Conservation (phyloP, 257 asterid species). For the Solanum paucissectum region DNA sequence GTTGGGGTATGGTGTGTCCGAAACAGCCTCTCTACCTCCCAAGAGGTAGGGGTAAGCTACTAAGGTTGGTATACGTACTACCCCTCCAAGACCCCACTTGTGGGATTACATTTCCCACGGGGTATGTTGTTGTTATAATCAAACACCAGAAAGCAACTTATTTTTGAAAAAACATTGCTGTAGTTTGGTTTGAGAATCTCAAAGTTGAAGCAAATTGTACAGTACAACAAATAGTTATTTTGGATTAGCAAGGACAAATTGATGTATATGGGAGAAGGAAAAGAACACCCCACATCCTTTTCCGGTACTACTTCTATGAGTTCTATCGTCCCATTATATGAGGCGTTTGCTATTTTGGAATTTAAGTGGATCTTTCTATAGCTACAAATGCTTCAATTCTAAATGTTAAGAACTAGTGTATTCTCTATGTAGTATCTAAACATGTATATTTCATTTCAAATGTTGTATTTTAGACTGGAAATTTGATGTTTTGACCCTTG, state of each 20-base stretch:
- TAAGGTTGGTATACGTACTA: neutral
- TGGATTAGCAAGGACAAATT: neutral
- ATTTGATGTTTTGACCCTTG: neutral
- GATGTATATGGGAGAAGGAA: neutral
- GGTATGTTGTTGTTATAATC: neutral
- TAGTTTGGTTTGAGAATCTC: neutral
- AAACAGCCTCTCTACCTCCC: neutral
- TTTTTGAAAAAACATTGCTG: neutral
- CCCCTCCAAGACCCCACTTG: no score
- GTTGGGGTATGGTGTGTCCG: neutral
- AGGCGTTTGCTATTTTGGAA: neutral
- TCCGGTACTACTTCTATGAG: neutral
- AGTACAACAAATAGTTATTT: neutral
- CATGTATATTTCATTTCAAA: neutral
- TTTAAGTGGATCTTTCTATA: neutral
- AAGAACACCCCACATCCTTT: neutral
- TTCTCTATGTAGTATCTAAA: neutral
- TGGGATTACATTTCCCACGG: no score
- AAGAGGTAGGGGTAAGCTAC: neutral
- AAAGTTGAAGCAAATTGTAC: neutral
- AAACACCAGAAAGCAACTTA: neutral
- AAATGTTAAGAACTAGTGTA: neutral
- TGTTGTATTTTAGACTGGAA: neutral
- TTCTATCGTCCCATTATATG: neutral
- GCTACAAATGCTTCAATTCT: neutral